Percentiles rank a stretch among this genome's conserved stretches.
phyloP scores from a whole-genome alignment of 768 basidiomycete species.

The Melanogaster broomeanus region DNA sequence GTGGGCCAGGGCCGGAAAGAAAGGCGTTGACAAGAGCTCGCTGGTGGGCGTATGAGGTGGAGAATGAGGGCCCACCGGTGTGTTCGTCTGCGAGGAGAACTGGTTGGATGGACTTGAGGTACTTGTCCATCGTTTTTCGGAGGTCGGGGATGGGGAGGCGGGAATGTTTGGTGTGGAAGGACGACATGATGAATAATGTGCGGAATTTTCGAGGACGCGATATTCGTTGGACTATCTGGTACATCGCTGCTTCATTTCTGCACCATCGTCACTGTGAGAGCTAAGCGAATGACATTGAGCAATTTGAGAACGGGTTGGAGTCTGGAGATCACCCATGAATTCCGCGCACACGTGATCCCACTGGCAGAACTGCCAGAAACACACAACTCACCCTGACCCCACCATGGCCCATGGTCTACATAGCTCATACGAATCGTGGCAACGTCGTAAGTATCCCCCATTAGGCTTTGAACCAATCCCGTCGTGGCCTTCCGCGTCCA shows the following conservation, averaged over 20 bases:
- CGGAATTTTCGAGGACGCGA: background rate
- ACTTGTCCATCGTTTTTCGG: constrained; percentile 70
- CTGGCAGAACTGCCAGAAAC: too few relatives aligned
- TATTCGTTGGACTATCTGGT: background rate
- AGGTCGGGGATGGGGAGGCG: constrained; percentile 85
- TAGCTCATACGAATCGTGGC: constrained; percentile 20
- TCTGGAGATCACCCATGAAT: too few relatives aligned
- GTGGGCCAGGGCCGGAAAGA: constrained; percentile 8
- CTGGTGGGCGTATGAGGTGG: constrained; percentile 20
- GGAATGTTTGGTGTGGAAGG: constrained; percentile 40
- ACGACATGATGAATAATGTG: background rate
- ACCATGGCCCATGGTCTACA: constrained; percentile 9
- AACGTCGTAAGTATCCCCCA: background rate
- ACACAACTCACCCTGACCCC: too few relatives aligned
- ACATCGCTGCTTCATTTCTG: background rate
- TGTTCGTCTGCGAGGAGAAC: constrained; percentile 75
- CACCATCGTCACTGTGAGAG: background rate
- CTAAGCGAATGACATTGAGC: background rate
- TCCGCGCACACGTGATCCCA: too few relatives aligned
- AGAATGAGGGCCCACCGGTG: constrained; percentile 52
- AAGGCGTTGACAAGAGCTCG: constrained; percentile 19
- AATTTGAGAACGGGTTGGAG: too few relatives aligned
- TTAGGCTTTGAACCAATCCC: too few relatives aligned
- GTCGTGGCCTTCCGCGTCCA: too few relatives aligned
- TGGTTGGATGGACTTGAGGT: constrained; percentile 77